Evolutionary conservation across 257 asterid species (phyloP), one percentile per base, ranked within the genome.

Genomic region (Solanum bulbocastanum): DNA sequence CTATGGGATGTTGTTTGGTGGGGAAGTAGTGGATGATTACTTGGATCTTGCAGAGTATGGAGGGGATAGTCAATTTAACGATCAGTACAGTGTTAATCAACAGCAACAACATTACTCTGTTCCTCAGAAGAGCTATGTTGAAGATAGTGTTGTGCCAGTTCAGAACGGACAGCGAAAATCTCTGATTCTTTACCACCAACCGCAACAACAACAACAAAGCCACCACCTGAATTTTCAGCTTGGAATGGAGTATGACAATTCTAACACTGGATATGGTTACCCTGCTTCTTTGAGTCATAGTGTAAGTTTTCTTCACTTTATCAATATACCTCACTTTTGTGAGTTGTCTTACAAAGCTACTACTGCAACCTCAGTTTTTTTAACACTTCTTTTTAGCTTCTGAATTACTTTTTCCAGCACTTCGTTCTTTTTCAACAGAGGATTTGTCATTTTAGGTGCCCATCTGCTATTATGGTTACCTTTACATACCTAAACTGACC

Each of bases 71-170:
- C 94, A 92, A 39, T 88, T 92, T 44, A 83, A 37, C 11, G 89
- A 92, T 66, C 89, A 91, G 46, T 87, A 72, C 36, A 74, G 88
- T 52, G 73, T 81, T 11, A 40, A 85, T 68, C 90, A 86, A 75
- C 94, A 89, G 87, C 96, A 91, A 37, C 85, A 83, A 44, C 69
- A 84, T 16, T 86, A 81, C 65, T 46, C 87, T 27, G 92, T 90
- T 84, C 89, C 91, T 83, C 92, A 91, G 22, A 93, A 91, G 89
- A 88, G 89, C 68, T 89, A 88, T 6, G 94, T 89, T 3, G 92
- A 91, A 9, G 98, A 91, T n/a, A 90, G 95, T 23, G 90, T 90
- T 40, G 95, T 94, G 83, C 95, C 98, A 4, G 88, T 87, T 65
- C 92, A 90, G 84, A 35, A 68, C n/a, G 87, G 87, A 10, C 90